Evolutionary conservation across 371 early-diverging fungal genomes (phyloP), one percentile per base, ranked within the genome.

Genomic region (Syncephalastrum sp.): DNA sequence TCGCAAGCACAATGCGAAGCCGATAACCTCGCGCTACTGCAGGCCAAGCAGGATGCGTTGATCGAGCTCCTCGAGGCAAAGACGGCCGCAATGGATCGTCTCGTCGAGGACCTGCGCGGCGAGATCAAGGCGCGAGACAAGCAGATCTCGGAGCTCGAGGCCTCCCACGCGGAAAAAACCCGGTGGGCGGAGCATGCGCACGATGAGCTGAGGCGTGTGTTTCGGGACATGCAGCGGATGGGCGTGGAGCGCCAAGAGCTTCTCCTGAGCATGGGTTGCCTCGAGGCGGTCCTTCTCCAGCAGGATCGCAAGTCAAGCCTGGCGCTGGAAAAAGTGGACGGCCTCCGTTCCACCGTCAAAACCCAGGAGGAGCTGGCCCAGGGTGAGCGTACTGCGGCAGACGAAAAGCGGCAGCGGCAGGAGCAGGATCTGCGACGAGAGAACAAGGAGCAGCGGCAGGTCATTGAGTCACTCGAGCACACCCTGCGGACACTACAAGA

Each of bases 31-130:
- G 56, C 53, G 0, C 46, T 45, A 0, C 64, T 79, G 7, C 76
- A 74, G 42, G 67, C 65, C n/a, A 69, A 72, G 24, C 79, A 79
- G 61, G 72, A 75, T 48, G 57, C 47, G 8, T 65, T 79, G 23
- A 79, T 79, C 29, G 54, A 61, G 43, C 57, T 65, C 1, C 48
- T 75, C 1, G 76, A 79, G 21, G 5, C 24, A 0, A 75, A 79
- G 47, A 17, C 75, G n/a, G 60, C 50, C 15, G 74, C 72, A 14
- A 74, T 74, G 74, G 67, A 74, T 10, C 55, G 58, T 12, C 58
- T 72, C 4, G 53, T 67, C 0, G 17, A 14, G 25, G 56, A 59
- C 2, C 53, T 75, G n/a, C 70, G 61, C 8, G 44, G 55, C 8
- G 72, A 74, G 50, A 27, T 79, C 16, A 61, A 56, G 6, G 74